These are phyloP conservation scores for Aspergillus bridgeri DNA, from an alignment of 495 filamentous ascomycete species.

Conservation along the genomic window DNA sequence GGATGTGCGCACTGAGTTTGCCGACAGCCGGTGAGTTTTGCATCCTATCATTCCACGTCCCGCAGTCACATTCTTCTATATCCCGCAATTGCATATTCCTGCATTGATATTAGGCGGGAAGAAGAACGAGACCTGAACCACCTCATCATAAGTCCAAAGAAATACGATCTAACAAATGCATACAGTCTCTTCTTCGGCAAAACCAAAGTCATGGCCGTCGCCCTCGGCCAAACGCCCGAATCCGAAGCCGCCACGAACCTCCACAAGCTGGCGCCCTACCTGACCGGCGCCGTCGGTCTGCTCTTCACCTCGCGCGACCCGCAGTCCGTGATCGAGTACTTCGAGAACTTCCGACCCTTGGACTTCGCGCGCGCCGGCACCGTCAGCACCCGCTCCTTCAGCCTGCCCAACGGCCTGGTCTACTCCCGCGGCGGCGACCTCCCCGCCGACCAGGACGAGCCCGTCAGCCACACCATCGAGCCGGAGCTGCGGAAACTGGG, in stretches of 20 bases:
- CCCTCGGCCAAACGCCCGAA: slow-evolving; percentile 71
- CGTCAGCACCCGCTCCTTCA: slow-evolving; percentile 66
- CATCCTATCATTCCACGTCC: too few relatives aligned
- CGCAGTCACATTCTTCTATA: neutral
- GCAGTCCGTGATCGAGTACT: slow-evolving; percentile 60
- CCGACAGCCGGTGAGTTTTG: slow-evolving; percentile 70
- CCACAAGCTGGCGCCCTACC: slow-evolving; percentile 62
- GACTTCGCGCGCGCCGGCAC: slow-evolving; percentile 91
- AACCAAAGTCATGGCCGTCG: slow-evolving; percentile 95
- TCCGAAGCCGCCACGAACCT: slow-evolving; percentile 73
- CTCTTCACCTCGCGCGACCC: slow-evolving; percentile 79
- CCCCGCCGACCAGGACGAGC: slow-evolving; percentile 74
- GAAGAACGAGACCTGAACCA: too few relatives aligned
- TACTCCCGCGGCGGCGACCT: slow-evolving; percentile 75
- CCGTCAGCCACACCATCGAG: slow-evolving; percentile 82
- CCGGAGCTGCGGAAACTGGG: slow-evolving; percentile 80
- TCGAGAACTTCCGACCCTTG: slow-evolving; percentile 59
- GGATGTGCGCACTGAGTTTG: slow-evolving; percentile 77
- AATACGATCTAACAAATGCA: neutral
- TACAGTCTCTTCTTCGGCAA: slow-evolving; percentile 92
- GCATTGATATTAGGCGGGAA: neutral
- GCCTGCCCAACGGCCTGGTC: slow-evolving; percentile 72
- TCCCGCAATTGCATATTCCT: neutral
- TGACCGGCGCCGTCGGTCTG: slow-evolving; percentile 81
- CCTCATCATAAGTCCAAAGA: neutral